Conservation (phyloP, 257 asterid genomes). For the Ocimum tenuiflorum region DNA sequence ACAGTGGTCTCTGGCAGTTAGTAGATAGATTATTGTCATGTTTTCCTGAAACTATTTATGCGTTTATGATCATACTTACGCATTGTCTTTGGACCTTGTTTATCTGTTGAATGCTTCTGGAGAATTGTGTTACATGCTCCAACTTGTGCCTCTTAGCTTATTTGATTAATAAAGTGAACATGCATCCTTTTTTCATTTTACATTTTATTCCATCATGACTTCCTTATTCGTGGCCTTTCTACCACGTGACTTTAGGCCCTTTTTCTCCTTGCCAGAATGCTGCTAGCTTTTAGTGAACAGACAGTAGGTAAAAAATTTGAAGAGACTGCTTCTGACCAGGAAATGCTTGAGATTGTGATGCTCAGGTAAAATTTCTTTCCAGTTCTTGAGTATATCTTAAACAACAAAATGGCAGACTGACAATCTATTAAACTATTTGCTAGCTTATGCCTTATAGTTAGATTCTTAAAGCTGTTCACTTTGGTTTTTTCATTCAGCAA, state of each 20-base stretch:
- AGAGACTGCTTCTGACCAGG: slow-evolving; percentile 71
- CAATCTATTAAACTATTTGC: slow-evolving; percentile 2
- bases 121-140: slow-evolving; percentile 1
- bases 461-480: neutral
- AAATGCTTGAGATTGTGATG: slow-evolving; percentile 97
- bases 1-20: neutral
- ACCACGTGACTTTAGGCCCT: slow-evolving; percentile 11
- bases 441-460: slow-evolving; percentile 4
- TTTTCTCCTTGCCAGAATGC: slow-evolving; percentile 55
- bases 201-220: neutral
- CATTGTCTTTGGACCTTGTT: slow-evolving; percentile 4
- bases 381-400: neutral
- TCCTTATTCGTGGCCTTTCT: slow-evolving; percentile 9
- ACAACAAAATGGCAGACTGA: neutral
- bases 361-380: slow-evolving; percentile 39
- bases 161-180: neutral
- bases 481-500: neutral
- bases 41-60: neutral
- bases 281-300: slow-evolving; percentile 90
- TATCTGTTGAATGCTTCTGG: slow-evolving; percentile 4
- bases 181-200: slow-evolving; percentile 1
- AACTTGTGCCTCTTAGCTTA: neutral
- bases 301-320: slow-evolving; percentile 66
- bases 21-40: neutral
- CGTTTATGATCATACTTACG: neutral